A percentile compares a stretch with the other conserved stretches of the same genome.
phyloP scores from a whole-genome alignment of 192 early-diverging fungal species.

The Rhizophagus sp. region DNA sequence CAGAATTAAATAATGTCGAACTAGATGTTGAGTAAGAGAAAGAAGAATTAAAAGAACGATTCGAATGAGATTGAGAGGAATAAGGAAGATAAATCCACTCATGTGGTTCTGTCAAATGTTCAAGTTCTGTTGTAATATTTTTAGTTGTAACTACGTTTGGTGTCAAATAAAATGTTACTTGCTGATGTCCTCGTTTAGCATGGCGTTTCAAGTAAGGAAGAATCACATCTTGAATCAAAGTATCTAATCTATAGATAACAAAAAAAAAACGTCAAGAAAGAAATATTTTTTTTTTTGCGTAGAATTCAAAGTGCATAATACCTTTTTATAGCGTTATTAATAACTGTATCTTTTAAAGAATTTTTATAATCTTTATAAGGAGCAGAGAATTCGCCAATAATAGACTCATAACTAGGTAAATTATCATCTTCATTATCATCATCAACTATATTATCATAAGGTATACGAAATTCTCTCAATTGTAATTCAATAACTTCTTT shows the following conservation, averaged over 20 bases:
- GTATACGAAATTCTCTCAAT: conserved; percentile 17
- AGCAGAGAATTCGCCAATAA: background rate
- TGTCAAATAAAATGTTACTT: conserved; percentile 21
- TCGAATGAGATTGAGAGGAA: background rate
- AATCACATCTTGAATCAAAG: conserved; percentile 13
- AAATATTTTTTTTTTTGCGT: background rate
- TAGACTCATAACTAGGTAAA: conserved; percentile 5
- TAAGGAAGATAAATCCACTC: conserved; percentile 15
- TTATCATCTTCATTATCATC: background rate
- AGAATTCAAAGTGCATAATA: background rate
- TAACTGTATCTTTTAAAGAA: conserved; percentile 13
- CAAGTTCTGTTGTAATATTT: conserved; percentile 1
- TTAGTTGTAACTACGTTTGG: background rate
- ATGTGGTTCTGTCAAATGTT: background rate
- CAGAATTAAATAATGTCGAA: too few relatives aligned
- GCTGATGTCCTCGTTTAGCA: conserved; percentile 23
- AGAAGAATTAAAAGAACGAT: background rate
- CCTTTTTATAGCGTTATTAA: background rate
- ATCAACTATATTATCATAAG: background rate
- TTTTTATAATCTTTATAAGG: background rate
- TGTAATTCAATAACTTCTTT: conserved; percentile 17
- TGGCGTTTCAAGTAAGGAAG: conserved; percentile 16
- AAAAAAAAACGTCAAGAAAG: background rate
- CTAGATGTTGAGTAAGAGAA: too few relatives aligned
- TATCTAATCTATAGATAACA: background rate